Evolutionary conservation across 768 basidiomycete genomes (phyloP), one percentile per base, ranked within the genome.

Genomic region (Gymnopilus junonius): DNA sequence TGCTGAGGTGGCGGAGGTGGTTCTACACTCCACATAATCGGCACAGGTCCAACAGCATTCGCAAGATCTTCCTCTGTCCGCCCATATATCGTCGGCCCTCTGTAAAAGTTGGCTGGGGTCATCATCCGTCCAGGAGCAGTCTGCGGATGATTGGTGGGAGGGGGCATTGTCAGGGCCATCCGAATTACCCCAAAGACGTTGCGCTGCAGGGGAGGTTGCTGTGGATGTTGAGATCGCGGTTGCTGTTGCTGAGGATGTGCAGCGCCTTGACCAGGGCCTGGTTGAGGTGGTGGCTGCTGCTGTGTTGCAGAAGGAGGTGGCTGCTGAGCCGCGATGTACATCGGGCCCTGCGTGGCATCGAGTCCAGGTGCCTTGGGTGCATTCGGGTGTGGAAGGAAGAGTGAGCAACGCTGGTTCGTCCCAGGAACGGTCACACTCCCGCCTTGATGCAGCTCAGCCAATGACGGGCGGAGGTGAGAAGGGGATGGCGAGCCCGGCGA

Each of bases 51-150:
- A 29, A 74, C 70, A 12, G 89, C 76, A 29, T 58, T 69, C 21
- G 66, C 68, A 39, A 93, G 69, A 59, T 92, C 90, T 12, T 68
- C 68, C 23, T 83, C 80, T 21, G 81, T 85, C 21, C 81, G 74
- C 0, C 83, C 91, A 63, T 89, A 91, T 8, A 93, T 82, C 12
- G 91, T 92, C 29, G 82, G 80, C 12, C 81, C 80, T 7, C 76
- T 50, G 3, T 46, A 29, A 3, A 58, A 23, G 27, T 59, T 53
- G 8, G 50, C 50, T 39, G 46, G 55, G 2, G 11, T 14, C 3
- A 37, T 15, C 2, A 29, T 53, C 2, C 34, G 39, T 15, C 35
- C 55, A 73, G 70, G 57, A 59, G 73, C 59, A 63, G 77, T 60
- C 8, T 25, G 43, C 14, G 69, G 59, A 42, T 63, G 55, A n/a